Percentiles rank a stretch among this genome's conserved stretches.
phyloP scores from a whole-genome alignment of 768 basidiomycete genomes.

The Calocybe cyanea region DNA sequence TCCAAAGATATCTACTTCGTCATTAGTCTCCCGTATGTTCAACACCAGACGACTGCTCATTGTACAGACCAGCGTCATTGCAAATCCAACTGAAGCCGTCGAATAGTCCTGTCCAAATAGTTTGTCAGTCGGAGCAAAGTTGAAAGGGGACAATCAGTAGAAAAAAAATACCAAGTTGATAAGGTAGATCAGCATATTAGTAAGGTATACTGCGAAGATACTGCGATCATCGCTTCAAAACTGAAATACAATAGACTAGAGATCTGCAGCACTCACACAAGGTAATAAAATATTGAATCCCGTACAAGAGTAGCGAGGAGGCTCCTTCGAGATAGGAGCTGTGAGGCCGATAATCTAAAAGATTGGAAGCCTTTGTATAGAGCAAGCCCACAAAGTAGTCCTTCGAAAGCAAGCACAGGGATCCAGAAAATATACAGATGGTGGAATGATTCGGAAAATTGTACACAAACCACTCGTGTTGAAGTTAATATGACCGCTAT shows the following conservation, averaged over 20 bases:
- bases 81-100: no score
- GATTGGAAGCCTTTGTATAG: conserved; percentile 46
- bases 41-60: no score
- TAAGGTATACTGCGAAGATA: conserved; percentile 52
- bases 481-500: conserved; percentile 13
- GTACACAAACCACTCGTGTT: conserved; percentile 37
- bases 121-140: no score
- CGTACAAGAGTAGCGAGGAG: conserved; percentile 49
- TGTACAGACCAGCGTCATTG: no score
- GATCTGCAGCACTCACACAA: conserved; percentile 38
- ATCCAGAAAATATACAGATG: conserved; percentile 61
- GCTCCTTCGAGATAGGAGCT: conserved; percentile 38
- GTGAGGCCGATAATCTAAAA: conserved; percentile 29
- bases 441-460: conserved; percentile 30
- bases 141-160: no score
- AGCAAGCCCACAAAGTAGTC: conserved; percentile 46
- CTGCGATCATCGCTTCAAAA: conserved; percentile 25
- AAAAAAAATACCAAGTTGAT: no score
- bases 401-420: conserved; percentile 53
- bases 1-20: no score
- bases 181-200: conserved; percentile 44
- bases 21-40: no score
- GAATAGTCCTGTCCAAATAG: no score
- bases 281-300: conserved; percentile 54
- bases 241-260: not conserved